Conservation (phyloP, 371 early-diverging fungal species). For the Rhizopus sp. region DNA sequence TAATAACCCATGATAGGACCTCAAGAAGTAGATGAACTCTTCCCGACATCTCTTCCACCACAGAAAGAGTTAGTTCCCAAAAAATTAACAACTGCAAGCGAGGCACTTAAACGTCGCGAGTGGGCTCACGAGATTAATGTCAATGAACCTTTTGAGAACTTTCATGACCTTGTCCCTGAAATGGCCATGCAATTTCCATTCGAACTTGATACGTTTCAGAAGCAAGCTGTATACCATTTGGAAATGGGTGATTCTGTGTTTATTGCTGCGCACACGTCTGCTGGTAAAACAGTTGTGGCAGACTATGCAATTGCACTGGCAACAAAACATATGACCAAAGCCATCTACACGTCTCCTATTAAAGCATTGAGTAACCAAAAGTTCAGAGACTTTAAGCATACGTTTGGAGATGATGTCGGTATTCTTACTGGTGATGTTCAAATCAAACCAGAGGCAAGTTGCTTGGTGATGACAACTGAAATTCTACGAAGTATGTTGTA, state of each 20-base stretch:
- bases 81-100: constrained; percentile 32
- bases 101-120: constrained; percentile 56
- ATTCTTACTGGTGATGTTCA: constrained; percentile 99
- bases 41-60: constrained; percentile 30
- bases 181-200: constrained; percentile 89
- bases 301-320: constrained; percentile 98
- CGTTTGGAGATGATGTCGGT: constrained; percentile 95
- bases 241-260: constrained; percentile 96
- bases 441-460: constrained; percentile 94
- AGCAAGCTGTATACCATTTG: constrained; percentile 96
- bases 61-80: constrained; percentile 26
- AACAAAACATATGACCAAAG: constrained; percentile 93
- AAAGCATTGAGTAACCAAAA: constrained; percentile 99
- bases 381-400: constrained; percentile 94
- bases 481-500: constrained; percentile 99
- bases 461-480: constrained; percentile 99
- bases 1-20: not conserved
- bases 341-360: constrained; percentile 99
- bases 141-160: constrained; percentile 81
- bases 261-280: constrained; percentile 99
- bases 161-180: constrained; percentile 81
- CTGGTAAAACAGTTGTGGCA: constrained; percentile 99
- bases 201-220: constrained; percentile 98
- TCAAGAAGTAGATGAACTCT: constrained; percentile 42
- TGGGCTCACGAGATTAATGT: constrained; percentile 96